Evolutionary conservation across 306 rosid species (phyloP).

Genomic region (Carpinus viminea): DNA sequence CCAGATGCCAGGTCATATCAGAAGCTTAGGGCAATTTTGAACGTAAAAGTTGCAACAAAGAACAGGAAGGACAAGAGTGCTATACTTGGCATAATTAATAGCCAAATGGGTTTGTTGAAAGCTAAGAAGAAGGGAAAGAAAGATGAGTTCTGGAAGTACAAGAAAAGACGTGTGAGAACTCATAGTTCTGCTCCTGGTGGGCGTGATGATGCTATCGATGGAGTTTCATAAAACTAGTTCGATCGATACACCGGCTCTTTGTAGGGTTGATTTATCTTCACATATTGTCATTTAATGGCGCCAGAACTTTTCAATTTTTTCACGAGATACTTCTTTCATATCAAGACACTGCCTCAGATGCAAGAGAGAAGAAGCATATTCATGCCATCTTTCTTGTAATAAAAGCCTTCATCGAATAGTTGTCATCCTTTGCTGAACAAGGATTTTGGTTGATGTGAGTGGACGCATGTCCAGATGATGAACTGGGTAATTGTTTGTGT

Average conservation of each 20-base stretch:
- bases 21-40: constrained; percentile 69
- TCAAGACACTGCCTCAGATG: background rate
- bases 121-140: constrained; percentile 58
- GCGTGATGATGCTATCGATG: constrained; percentile 5
- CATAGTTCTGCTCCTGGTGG: constrained; percentile 6
- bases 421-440: background rate
- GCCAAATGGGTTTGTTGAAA: constrained; percentile 57
- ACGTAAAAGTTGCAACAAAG: constrained; percentile 56
- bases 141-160: constrained; percentile 92
- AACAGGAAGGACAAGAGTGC: constrained; percentile 73
- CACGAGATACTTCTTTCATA: background rate
- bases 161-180: constrained; percentile 42
- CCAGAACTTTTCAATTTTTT: background rate
- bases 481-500: background rate
- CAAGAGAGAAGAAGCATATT: background rate
- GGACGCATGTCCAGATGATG: background rate
- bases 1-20: constrained; percentile 64
- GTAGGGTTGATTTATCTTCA: background rate
- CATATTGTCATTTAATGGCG: background rate
- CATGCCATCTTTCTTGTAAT: background rate
- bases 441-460: background rate
- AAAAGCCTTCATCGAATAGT: background rate
- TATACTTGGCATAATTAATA: constrained; percentile 54
- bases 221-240: background rate
- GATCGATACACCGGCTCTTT: background rate